A percentile compares a stretch with the other conserved stretches of the same genome.
These are phyloP conservation scores for Pythium pyrilobum DNA, from an alignment of 352 stramenopile species.

Conservation along the genomic window DNA sequence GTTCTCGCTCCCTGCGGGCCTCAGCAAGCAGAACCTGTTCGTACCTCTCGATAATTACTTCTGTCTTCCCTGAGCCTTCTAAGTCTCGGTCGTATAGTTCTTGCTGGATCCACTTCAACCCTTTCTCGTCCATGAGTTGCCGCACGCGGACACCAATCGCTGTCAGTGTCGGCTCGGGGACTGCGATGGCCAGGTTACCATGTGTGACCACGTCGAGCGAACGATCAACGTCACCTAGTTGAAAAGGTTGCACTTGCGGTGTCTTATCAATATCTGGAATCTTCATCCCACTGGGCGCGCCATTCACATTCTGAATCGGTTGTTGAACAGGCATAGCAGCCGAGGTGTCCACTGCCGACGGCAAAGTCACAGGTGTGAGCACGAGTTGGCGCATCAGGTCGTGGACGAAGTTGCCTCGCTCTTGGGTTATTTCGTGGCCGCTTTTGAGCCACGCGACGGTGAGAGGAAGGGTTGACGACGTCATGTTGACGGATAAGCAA, in stretches of 20 bases:
- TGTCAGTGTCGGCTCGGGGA: not conserved
- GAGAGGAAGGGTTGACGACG: not conserved
- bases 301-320: too few species aligned
- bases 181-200: not conserved
- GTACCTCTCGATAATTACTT: slow-evolving; percentile 39
- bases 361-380: not conserved
- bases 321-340: too few species aligned
- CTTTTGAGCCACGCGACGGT: slow-evolving; percentile 66
- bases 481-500: not conserved
- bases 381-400: slow-evolving; percentile 48
- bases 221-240: too few species aligned
- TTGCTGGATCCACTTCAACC: slow-evolving; percentile 73
- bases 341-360: not conserved
- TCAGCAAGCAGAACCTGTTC: slow-evolving; percentile 37
- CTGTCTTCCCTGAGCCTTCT: slow-evolving; percentile 43
- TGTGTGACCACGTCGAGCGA: too few species aligned
- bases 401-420: slow-evolving; percentile 46
- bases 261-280: too few species aligned
- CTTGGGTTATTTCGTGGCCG: slow-evolving; percentile 66
- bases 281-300: too few species aligned
- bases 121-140: slow-evolving; percentile 27
- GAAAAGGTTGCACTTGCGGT: too few species aligned
- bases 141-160: slow-evolving; percentile 20
- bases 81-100: slow-evolving; percentile 71
- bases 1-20: slow-evolving; percentile 7